Conservation (phyloP, 225 moss, liverwort and hornwort genomes). For the Sphagnum contortum region DNA sequence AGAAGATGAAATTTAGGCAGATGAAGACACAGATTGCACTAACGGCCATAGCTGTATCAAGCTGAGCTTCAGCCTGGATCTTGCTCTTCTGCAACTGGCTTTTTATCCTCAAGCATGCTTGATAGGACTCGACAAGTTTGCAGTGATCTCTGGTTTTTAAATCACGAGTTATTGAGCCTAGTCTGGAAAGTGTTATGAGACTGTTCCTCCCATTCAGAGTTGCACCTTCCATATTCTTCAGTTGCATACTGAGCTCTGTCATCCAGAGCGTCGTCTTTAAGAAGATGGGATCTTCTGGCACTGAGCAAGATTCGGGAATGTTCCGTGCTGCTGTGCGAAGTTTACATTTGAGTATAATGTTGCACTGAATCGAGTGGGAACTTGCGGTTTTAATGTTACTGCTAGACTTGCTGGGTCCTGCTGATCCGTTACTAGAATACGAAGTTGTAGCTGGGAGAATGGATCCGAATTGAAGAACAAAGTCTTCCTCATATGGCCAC, state of each 20-base stretch:
- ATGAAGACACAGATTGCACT: slow-evolving; percentile 34
- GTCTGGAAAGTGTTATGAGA: slow-evolving; percentile 28
- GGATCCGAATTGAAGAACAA: slow-evolving; percentile 66
- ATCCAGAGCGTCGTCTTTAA: slow-evolving; percentile 33
- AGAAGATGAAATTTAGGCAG: slow-evolving; percentile 28
- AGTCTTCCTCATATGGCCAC: slow-evolving; percentile 55
- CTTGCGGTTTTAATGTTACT: neutral
- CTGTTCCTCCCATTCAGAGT: slow-evolving; percentile 56
- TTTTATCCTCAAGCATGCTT: slow-evolving; percentile 39
- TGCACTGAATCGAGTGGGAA: slow-evolving; percentile 48
- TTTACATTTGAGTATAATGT: slow-evolving; percentile 65
- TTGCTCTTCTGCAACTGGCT: slow-evolving; percentile 39
- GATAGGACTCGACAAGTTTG: slow-evolving; percentile 38
- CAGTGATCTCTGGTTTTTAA: slow-evolving; percentile 30
- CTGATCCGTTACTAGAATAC: too few species aligned
- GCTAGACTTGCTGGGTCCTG: too few species aligned
- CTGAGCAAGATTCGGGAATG: slow-evolving; percentile 6
- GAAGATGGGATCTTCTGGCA: slow-evolving; percentile 9
- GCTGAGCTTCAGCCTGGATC: slow-evolving; percentile 33
- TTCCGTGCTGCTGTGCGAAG: neutral
- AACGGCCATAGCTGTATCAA: slow-evolving; percentile 40
- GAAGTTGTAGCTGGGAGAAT: slow-evolving; percentile 37
- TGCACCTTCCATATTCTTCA: slow-evolving; percentile 50
- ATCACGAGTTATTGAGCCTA: slow-evolving; percentile 23
- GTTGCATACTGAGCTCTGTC: slow-evolving; percentile 57